Evolutionary conservation across 306 rosid species (phyloP).

Genomic region (Cicer cuneatum): DNA sequence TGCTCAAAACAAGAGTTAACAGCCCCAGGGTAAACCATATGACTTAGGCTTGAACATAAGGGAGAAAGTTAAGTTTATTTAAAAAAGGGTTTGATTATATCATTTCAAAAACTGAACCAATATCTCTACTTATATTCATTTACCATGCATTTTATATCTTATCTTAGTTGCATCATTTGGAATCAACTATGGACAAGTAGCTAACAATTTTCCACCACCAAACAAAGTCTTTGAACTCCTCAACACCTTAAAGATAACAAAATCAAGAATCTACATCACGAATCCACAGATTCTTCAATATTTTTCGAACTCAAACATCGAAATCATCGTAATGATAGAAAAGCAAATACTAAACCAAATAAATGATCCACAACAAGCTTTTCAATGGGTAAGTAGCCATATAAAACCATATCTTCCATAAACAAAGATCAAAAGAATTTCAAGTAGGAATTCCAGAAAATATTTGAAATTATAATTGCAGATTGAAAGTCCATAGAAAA

Average conservation of each 20-base stretch:
- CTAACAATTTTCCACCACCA: slow-evolving; percentile 76
- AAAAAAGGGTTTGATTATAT: slow-evolving; percentile 2
- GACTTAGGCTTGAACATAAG: slow-evolving; percentile 47
- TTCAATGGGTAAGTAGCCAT: slow-evolving; percentile 77
- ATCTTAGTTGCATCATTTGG: slow-evolving; percentile 72
- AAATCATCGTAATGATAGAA: slow-evolving; percentile 79
- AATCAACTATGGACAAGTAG: slow-evolving; percentile 93
- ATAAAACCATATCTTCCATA: slow-evolving; percentile 83
- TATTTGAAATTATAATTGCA: too few relatives aligned
- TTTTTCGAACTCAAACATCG: slow-evolving; percentile 76
- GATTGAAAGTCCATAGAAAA: too few relatives aligned
- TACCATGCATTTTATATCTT: too few relatives aligned
- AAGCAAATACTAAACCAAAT: slow-evolving; percentile 66
- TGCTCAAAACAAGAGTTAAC: slow-evolving; percentile 63
- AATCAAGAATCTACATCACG: slow-evolving; percentile 89
- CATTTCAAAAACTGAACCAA: slow-evolving; percentile 8
- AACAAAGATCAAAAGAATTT: slow-evolving; percentile 79
- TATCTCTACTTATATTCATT: neutral
- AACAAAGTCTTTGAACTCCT: slow-evolving; percentile 65
- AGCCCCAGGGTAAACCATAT: slow-evolving; percentile 67
- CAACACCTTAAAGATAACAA: slow-evolving; percentile 62
- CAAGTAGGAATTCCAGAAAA: slow-evolving; percentile 96
- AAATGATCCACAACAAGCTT: slow-evolving; percentile 77
- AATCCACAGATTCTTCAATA: slow-evolving; percentile 69
- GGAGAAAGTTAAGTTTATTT: slow-evolving; percentile 17